Conservation (phyloP, 2,329 filamentous ascomycete genomes). For the Verticillium albo-atrum region DNA sequence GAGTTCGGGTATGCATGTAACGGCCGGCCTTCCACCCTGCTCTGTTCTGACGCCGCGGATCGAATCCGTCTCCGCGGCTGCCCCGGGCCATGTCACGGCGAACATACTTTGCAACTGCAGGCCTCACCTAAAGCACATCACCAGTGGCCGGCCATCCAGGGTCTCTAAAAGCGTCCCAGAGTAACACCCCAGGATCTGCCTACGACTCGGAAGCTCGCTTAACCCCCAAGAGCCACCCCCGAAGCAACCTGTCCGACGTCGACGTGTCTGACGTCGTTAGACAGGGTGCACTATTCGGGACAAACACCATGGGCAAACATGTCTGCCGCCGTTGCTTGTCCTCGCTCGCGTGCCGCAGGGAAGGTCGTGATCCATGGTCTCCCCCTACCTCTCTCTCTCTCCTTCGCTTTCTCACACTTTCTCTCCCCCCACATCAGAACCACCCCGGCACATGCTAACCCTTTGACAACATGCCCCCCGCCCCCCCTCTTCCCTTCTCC, state of each 20-base stretch:
- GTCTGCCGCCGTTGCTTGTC: too few relatives aligned
- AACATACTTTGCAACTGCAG: not conserved
- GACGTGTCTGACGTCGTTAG: not conserved
- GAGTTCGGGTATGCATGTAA: not conserved
- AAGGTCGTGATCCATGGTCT: not conserved
- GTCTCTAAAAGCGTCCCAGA: not conserved
- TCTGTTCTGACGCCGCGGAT: not conserved
- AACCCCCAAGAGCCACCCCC: not conserved
- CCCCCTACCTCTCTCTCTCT: not conserved
- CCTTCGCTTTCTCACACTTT: too few relatives aligned
- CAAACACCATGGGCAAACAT: too few relatives aligned
- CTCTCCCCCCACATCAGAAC: not conserved
- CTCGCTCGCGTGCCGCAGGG: not conserved
- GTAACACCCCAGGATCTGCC: not conserved
- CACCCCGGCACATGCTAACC: not conserved
- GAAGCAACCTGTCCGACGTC: not conserved
- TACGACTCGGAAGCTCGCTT: too few relatives aligned
- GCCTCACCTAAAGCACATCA: not conserved
- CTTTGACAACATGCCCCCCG: not conserved
- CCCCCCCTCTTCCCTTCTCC: too few relatives aligned
- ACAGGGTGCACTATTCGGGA: too few relatives aligned
- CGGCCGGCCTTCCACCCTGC: not conserved
- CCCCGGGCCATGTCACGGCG: not conserved
- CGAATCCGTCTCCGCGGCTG: not conserved
- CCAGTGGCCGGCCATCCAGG: not conserved